These are phyloP conservation scores for Marsdenia floribunda DNA, from an alignment of 257 asterid species.

Conservation along the genomic window DNA sequence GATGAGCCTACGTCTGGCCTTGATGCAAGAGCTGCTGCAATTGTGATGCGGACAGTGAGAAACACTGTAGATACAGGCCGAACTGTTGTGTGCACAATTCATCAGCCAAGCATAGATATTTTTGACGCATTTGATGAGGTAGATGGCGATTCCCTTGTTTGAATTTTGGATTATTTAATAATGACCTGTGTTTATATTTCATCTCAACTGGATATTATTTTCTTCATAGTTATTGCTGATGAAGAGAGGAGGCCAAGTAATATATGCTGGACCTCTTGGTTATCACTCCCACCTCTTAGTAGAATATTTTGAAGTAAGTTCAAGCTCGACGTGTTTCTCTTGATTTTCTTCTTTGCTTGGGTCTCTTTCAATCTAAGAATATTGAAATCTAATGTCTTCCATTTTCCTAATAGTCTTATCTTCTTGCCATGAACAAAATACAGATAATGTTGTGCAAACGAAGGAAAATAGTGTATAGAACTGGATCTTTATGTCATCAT, in stretches of 20 bases:
- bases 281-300: slow-evolving; percentile 52
- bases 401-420: not conserved
- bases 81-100: slow-evolving; percentile 78
- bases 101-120: slow-evolving; percentile 78
- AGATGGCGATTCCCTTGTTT: not conserved
- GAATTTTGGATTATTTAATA: not conserved
- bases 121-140: slow-evolving; percentile 85
- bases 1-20: slow-evolving; percentile 85
- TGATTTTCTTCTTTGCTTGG: not conserved
- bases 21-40: slow-evolving; percentile 87
- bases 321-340: not conserved
- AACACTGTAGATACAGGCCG: slow-evolving; percentile 75
- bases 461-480: not conserved
- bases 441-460: not conserved
- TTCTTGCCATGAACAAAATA: not conserved
- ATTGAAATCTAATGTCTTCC: not conserved
- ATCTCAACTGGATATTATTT: slow-evolving; percentile 6
- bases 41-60: slow-evolving; percentile 70
- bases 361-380: slow-evolving; percentile 1
- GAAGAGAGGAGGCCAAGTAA: slow-evolving; percentile 83
- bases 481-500: too few relatives aligned
- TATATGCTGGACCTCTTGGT: slow-evolving; percentile 68
- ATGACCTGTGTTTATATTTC: not conserved
- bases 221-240: slow-evolving; percentile 49
- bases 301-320: slow-evolving; percentile 60